phyloP scores from a whole-genome alignment of 352 stramenopile species.

The Salisapilia sapeloensis region DNA sequence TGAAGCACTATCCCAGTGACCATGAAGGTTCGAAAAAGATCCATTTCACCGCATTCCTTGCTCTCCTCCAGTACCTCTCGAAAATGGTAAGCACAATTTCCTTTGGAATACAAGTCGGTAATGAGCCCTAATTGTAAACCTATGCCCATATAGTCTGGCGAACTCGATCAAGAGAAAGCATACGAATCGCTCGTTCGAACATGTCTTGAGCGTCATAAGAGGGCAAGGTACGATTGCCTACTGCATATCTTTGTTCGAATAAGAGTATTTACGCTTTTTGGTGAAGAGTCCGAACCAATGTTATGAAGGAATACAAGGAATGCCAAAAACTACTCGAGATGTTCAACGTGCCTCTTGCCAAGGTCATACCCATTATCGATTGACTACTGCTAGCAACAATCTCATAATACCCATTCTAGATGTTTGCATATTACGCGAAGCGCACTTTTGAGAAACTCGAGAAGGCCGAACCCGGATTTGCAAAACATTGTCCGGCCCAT shows the following conservation, averaged over 20 bases:
- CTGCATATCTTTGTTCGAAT: neutral
- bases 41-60: constrained; percentile 50
- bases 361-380: constrained; percentile 6
- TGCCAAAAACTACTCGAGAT: constrained; percentile 32
- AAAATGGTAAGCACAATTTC: constrained; percentile 21
- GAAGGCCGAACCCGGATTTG: constrained; percentile 43
- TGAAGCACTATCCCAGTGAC: constrained; percentile 37
- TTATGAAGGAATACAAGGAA: constrained; percentile 39
- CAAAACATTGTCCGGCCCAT: constrained; percentile 19
- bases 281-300: constrained; percentile 16
- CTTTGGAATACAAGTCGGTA: no score
- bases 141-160: constrained; percentile 19
- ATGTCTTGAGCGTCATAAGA: constrained; percentile 50
- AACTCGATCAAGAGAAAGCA: constrained; percentile 22
- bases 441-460: constrained; percentile 33
- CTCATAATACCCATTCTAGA: constrained; percentile 6
- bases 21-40: constrained; percentile 48
- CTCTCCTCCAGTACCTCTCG: constrained; percentile 43
- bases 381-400: neutral
- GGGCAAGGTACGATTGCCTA: constrained; percentile 10
- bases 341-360: constrained; percentile 47
- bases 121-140: neutral
- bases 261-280: no score
- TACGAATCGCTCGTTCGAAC: constrained; percentile 50
- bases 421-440: constrained; percentile 38